Base-by-base conservation (phyloP, 2,329 filamentous ascomycete genomes). In the Fusarium musae region DNA sequence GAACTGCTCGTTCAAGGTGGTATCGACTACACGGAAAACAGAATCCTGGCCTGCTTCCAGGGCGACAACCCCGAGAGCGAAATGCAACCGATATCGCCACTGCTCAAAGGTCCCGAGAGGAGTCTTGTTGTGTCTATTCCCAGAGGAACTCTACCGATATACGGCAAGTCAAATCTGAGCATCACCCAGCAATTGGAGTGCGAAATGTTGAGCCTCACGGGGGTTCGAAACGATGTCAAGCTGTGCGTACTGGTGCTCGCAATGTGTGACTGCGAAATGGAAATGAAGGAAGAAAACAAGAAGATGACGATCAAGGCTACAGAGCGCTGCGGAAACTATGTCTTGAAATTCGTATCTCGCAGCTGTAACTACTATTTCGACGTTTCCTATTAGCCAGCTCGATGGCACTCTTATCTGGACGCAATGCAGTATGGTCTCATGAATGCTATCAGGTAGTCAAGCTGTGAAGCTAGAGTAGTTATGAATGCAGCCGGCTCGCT, bases 91-190 rank as follows among this genome's bases (percentile, higher is more conserved):
- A 26, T 50, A n/a, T 23, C 23, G n/a, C 32, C 50, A 9, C 9
- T 32, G 10, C 5, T 26, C 15, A 4, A 3, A 26, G 0, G 2
- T 15, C n/a, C 49, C 3, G n/a, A 26, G n/a, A 9, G 2, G 2
- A 19, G 2, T 2, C 17, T 34, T 21, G 1, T 4, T 11, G 21
- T 11, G 21, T 5, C 0, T 1, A 53, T 57, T n/a, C 59, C 42
- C 3, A 16, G 13, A 12, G 23, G 21, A 5, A 15, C 28, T 21
- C 13, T 37, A 2, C 6, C 7, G 2, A 23, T 3, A 37, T 19
- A 11, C 11, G 42, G 23, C 9, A 3, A 21, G 13, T 23, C 8
- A 2, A 19, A 9, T 21, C 17, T 17, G 42, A 30, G 37, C 16
- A 6, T 17, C 9, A 39, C 8, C 12, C 16, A 58, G 3, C 10